phyloP scores from a whole-genome alignment of 2,329 filamentous ascomycete species.

The Colletotrichum ledebouriae region DNA sequence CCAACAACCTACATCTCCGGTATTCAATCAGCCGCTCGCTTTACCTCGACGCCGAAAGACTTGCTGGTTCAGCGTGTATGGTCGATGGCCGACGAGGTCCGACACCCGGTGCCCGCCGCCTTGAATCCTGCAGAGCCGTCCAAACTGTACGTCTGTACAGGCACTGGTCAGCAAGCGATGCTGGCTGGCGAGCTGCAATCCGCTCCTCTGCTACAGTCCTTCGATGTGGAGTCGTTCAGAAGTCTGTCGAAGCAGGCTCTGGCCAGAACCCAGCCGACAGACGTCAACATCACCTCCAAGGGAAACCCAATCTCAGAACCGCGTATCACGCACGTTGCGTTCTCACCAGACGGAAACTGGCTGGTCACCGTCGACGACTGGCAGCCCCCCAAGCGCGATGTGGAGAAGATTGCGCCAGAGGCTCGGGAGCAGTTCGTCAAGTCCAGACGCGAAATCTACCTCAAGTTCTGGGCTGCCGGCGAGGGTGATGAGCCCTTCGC shows the following conservation, averaged over 20 bases:
- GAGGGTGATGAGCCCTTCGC: conserved; percentile 72
- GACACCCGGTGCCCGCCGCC: conserved; percentile 68
- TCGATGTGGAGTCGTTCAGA: conserved; percentile 83
- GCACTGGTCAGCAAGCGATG: conserved; percentile 70
- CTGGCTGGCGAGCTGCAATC: conserved; percentile 64
- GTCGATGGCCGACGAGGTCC: conserved; percentile 58
- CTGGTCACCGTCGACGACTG: conserved; percentile 93
- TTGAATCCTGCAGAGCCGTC: conserved; percentile 74
- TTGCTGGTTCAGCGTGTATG: conserved; percentile 67
- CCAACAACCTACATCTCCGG: conserved; percentile 88
- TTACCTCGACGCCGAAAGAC: conserved; percentile 64
- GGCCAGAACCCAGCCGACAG: conserved; percentile 88
- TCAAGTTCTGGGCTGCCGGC: conserved; percentile 91
- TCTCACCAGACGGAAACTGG: conserved; percentile 88
- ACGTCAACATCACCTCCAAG: conserved; percentile 80
- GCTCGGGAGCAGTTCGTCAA: conserved; percentile 60
- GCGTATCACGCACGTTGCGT: conserved; percentile 78
- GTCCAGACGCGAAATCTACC: conserved; percentile 77
- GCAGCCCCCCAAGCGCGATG: conserved; percentile 79
- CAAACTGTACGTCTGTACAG: conserved; percentile 77
- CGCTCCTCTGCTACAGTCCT: conserved; percentile 80
- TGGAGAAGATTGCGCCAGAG: conserved; percentile 60
- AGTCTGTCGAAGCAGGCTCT: conserved; percentile 90
- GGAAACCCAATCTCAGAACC: conserved; percentile 82
- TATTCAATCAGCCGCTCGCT: conserved; percentile 75